Evolutionary conservation across 148 eudicot species (phyloP).

Genomic region (Cornus florida): DNA sequence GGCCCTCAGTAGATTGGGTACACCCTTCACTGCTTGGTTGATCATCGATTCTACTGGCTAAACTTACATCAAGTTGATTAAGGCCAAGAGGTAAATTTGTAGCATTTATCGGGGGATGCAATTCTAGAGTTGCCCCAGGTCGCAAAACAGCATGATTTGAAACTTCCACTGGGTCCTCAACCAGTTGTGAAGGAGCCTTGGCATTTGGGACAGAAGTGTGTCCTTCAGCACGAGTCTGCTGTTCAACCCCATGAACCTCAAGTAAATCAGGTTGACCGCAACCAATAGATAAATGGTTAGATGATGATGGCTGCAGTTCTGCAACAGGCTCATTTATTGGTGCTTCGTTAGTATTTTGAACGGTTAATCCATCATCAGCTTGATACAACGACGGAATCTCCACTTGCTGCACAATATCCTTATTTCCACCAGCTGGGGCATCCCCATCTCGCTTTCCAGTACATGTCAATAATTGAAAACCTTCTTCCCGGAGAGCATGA

Average conservation of each 20-base stretch:
- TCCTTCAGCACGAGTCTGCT: slow-evolving; percentile 11
- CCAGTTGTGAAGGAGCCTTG: slow-evolving; percentile 16
- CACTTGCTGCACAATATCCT: slow-evolving; percentile 9
- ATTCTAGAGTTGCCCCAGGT: slow-evolving; percentile 16
- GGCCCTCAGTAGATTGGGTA: slow-evolving; percentile 18
- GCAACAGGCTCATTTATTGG: slow-evolving; percentile 12
- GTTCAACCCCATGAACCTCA: slow-evolving; percentile 21
- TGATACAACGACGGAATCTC: slow-evolving; percentile 20
- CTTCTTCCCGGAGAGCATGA: slow-evolving; percentile 20
- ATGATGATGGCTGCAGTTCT: slow-evolving; percentile 13
- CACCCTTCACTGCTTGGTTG: slow-evolving; percentile 17
- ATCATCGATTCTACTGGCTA: neutral
- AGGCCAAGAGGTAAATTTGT: slow-evolving; percentile 10
- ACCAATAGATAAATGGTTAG: slow-evolving; percentile 12
- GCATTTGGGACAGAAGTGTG: slow-evolving; percentile 13
- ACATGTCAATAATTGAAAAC: slow-evolving; percentile 4
- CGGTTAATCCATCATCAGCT: slow-evolving; percentile 10
- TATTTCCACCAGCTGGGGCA: slow-evolving; percentile 10
- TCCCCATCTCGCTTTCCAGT: slow-evolving; percentile 21
- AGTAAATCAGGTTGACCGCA: slow-evolving; percentile 19
- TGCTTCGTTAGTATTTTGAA: slow-evolving; percentile 9
- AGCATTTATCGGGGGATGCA: slow-evolving; percentile 6
- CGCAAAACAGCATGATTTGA: slow-evolving; percentile 22
- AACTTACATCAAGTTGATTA: slow-evolving; percentile 1
- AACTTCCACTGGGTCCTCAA: neutral